Base-by-base conservation (phyloP, 345 rosid genomes). In the Alliaria petiolata region DNA sequence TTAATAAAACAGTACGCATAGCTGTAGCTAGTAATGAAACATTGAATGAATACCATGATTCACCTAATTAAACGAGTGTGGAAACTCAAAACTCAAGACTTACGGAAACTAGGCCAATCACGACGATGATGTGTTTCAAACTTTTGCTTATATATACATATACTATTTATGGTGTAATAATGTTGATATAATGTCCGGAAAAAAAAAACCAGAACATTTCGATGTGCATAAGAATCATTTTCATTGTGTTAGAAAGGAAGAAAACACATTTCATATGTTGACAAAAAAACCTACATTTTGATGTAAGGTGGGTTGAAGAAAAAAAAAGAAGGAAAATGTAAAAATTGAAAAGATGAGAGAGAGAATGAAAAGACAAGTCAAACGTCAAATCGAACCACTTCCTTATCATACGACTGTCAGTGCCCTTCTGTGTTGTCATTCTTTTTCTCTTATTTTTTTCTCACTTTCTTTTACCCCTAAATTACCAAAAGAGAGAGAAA, bases 321-420 rank as follows among this genome's bases (percentile, higher is more conserved):
- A 60, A 19, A 20, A 8, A 7, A 3, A 34, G 10, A n/a, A n/a
- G 7, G 3, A 26, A 72, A 46, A 56, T 36, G 52, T 56, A 69
- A 8, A 42, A 45, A 46, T 30, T 26, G 45, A 25, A 69, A 34
- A 53, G 43, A 42, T 64, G 53, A 62, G 43, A 71, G 66, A 46
- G 46, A 50, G 59, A 60, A 52, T 88, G 96, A 92, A 82, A 88
- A 86, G 98, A 90, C 98, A 86, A 88, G 93, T 90, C 97, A 93
- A 85, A 86, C 86, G 98, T 93, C 98, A 87, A 86, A 84, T 90
- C 98, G 81, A 50, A 69, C 84, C 85, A 81, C 91, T 83, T 81
- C 86, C 78, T 87, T 86, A 93, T 93, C 98, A 89, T 90, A 89
- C 81, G 97, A 90, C 97, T 85, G 97, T 82, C 96, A 85, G 93